phyloP scores from a whole-genome alignment of 202 grass and related monocot genomes.

The Elaeis oleifera region DNA sequence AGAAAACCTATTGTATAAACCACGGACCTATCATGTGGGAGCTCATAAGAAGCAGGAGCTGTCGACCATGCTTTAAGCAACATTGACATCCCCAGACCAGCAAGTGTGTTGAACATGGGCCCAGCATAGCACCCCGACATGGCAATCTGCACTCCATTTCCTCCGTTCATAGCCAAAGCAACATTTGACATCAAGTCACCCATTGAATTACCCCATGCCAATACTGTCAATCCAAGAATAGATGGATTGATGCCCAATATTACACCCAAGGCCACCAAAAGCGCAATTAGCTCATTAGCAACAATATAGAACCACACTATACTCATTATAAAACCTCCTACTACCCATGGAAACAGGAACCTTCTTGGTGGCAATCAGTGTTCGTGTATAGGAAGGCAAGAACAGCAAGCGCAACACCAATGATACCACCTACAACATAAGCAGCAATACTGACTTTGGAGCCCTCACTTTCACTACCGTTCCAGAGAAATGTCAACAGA shows the following conservation, averaged over 20 bases:
- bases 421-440: conserved; percentile 12
- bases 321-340: conserved; percentile 26
- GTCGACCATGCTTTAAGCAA: conserved; percentile 17
- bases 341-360: conserved; percentile 22
- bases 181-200: conserved; percentile 25
- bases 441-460: neutral
- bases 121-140: conserved; percentile 29
- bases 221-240: conserved; percentile 19
- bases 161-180: conserved; percentile 18
- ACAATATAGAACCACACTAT: conserved; percentile 27
- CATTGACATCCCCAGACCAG: conserved; percentile 19
- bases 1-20: conserved; percentile 18
- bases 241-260: conserved; percentile 24
- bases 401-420: conserved; percentile 2
- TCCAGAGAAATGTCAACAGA: conserved; percentile 21
- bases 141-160: conserved; percentile 22
- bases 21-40: conserved; percentile 15
- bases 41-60: conserved; percentile 2
- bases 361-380: conserved; percentile 15
- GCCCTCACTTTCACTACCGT: neutral
- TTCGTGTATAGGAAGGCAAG: conserved; percentile 11
- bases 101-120: conserved; percentile 25
- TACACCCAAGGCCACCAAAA: conserved; percentile 16
- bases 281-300: conserved; percentile 21
- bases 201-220: conserved; percentile 26